Evolutionary conservation across 192 early-diverging fungal species (phyloP), one percentile per base, ranked within the genome.

Genomic region (Endogone sp.): DNA sequence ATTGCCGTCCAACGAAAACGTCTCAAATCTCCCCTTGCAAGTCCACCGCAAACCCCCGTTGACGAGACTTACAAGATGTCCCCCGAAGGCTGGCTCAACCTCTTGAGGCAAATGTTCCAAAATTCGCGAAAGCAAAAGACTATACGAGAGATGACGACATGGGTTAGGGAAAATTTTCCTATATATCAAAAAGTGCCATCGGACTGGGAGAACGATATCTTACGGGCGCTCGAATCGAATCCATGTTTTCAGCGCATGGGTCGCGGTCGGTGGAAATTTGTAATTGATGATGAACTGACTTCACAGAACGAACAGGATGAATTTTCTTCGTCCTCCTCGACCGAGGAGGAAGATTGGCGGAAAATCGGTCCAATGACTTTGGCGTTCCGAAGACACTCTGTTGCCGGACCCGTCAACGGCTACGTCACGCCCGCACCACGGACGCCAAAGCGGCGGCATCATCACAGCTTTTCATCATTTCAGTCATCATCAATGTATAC

Each of bases 41-140:
- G 69, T 16, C 72, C 78, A 26, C 73, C 70, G 27, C 58, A 69
- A 4, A 68, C 56, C 8, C 64, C 59, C 27, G 63, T 79, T 32
- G 70, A 70, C 56, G 73, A 79, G 29, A 71, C 72, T 29, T 75
- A 71, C 49, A 70, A 73, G 16, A 79, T 79, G 78, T 75, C 73
- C 1, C 71, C 74, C 68, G 74, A 79, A 57, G 78, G 73, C 3
- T 79, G 78, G 78, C 72, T 70, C 37, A 75, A 75, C 56, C 56
- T 79, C 16, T 62, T 79, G 2, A 73, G 71, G 4, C 70, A 79
- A 56, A 79, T 79, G 73, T 79, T 79, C 66, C 70, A 79, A 37
- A 70, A 73, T 49, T 72, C 78, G 27, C 69, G 70, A 66, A 79
- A 79, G 60, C 78, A 79, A 73, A 79, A 79, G 63, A 79, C 78